Conservation (phyloP, 805 yeast species). For the Grigorovia jiainica region DNA sequence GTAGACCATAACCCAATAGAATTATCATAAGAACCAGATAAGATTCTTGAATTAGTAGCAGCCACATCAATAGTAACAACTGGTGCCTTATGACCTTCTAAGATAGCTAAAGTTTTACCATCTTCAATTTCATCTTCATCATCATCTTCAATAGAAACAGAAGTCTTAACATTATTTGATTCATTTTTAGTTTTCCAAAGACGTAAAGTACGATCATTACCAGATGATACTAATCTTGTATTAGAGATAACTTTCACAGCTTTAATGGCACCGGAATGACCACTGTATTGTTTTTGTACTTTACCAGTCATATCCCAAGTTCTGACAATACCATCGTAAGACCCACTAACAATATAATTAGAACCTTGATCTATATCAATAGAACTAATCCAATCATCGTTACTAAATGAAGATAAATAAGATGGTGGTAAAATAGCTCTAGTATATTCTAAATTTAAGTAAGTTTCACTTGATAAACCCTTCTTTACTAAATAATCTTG, state of each 20-base stretch:
- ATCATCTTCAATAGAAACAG: slow-evolving; percentile 10
- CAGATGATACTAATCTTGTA: slow-evolving; percentile 70
- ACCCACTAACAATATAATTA: slow-evolving; percentile 65
- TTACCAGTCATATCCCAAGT: slow-evolving; percentile 77
- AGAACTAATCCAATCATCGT: slow-evolving; percentile 93
- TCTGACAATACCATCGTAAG: slow-evolving; percentile 91
- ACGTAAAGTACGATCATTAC: slow-evolving; percentile 82
- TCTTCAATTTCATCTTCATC: slow-evolving; percentile 43
- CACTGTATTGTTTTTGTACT: slow-evolving; percentile 69
- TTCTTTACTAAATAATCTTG: slow-evolving; percentile 67
- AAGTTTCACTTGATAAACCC: slow-evolving; percentile 76
- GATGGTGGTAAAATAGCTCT: slow-evolving; percentile 93
- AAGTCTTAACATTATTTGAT: slow-evolving; percentile 6
- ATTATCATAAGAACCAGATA: slow-evolving; percentile 80
- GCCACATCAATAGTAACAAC: slow-evolving; percentile 69
- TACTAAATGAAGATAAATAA: slow-evolving; percentile 73
- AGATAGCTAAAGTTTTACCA: slow-evolving; percentile 72
- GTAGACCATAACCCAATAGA: slow-evolving; percentile 85
- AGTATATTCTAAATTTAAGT: slow-evolving; percentile 77
- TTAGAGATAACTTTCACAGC: slow-evolving; percentile 72
- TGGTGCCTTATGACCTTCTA: slow-evolving; percentile 85
- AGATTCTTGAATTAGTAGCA: slow-evolving; percentile 43
- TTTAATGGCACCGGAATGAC: slow-evolving; percentile 83
- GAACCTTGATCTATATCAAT: slow-evolving; percentile 32
- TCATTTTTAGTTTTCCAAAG: slow-evolving; percentile 67